Percentiles rank a stretch among this genome's conserved stretches.
phyloP scores from a whole-genome alignment of 2,329 filamentous ascomycete genomes.

The Claviceps maximensis region DNA sequence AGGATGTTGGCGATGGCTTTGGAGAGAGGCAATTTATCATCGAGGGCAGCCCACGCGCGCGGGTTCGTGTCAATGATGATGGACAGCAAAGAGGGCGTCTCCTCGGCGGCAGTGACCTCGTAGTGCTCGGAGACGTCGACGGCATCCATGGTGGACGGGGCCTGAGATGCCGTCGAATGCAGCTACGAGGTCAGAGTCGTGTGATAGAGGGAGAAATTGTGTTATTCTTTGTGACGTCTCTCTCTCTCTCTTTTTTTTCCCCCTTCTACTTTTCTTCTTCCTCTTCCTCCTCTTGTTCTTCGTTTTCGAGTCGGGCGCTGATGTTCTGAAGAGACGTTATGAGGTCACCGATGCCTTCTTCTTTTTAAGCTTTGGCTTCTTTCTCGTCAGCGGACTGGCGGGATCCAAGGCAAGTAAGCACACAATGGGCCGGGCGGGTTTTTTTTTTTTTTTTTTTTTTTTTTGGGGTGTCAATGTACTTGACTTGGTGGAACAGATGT shows the following conservation, averaged over 20 bases:
- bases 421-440: too few species aligned
- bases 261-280: too few species aligned
- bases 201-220: background rate
- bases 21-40: constrained; percentile 62
- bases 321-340: too few species aligned
- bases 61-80: constrained; percentile 95
- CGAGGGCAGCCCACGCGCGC: constrained; percentile 76
- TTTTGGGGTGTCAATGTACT: too few species aligned
- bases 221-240: background rate
- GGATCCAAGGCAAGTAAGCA: too few species aligned
- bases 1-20: constrained; percentile 78
- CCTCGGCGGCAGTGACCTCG: constrained; percentile 39
- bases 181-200: constrained; percentile 19
- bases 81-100: constrained; percentile 69
- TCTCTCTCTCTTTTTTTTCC: background rate
- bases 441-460: too few species aligned
- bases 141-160: constrained; percentile 31
- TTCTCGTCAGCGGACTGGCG: too few species aligned
- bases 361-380: too few species aligned
- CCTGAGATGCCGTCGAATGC: constrained; percentile 10
- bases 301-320: too few species aligned
- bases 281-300: background rate
- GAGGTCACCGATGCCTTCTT: too few species aligned
- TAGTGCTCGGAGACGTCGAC: constrained; percentile 49
- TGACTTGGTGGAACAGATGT: background rate